Evolutionary conservation across 768 basidiomycete species (phyloP), one percentile per base, ranked within the genome.

Genomic region (Tricholoma matsutake): DNA sequence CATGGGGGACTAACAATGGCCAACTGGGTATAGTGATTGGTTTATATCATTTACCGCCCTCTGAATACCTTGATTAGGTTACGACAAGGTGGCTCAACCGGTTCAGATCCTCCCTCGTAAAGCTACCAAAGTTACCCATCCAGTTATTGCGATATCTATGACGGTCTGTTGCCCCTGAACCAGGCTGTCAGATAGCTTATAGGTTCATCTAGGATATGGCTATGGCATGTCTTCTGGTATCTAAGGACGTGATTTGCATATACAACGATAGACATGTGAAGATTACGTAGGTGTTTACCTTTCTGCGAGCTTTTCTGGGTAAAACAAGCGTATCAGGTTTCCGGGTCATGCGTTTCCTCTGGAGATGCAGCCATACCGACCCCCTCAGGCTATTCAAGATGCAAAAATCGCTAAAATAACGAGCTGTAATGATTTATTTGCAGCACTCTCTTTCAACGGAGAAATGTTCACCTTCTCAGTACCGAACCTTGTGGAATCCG

Each of bases 1-100:
- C 93, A 0, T 98, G 95, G 95, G 97, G 97, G 0, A 92, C 89
- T 25, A 97, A 98, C 72, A 83, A 81, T 43, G 97, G 97, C 0
- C 97, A 99, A 71, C 80, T 98, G 3, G 96, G 95, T 86, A 62
- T 57, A 58, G 54, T 7, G 13, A 32, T 29, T 28, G 29, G 20
- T 22, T 41, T 39, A 13, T 39, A 13, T 6, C 11, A 31, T 28
- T 6, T 45, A 60, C 20, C 13, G 8, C 20, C 16, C 45, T 7
- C 31, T 64, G 32, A 57, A 32, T 49, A 54, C 10, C 56, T 28
- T 57, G 7, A 49, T 6, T 54, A 91, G 91, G 92, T 1, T 95
- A 95, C 64, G 89, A 93, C 63, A 90, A 85, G 69, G 73, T 76
- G 14, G 78, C 88, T 1, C 90, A 89, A 59, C 87, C 91, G 0